phyloP scores from a whole-genome alignment of 306 rosid genomes.

The Amphicarpaea edgeworthii region DNA sequence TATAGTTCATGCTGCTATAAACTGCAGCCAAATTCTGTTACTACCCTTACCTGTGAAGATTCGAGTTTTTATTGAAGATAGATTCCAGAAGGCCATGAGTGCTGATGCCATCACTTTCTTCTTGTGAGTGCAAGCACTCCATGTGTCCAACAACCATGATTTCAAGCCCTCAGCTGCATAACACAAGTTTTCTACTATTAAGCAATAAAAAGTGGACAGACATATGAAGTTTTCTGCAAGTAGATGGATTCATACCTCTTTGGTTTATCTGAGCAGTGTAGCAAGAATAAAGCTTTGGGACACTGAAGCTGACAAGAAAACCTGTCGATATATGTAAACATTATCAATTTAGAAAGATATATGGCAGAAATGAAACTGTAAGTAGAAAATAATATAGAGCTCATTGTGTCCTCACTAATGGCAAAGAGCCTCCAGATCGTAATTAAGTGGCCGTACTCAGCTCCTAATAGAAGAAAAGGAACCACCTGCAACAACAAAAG shows the following conservation, averaged over 20 bases:
- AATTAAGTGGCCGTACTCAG: slow-evolving; percentile 82
- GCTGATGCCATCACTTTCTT: slow-evolving; percentile 65
- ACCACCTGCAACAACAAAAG: slow-evolving; percentile 59
- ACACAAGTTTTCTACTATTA: slow-evolving; percentile 21
- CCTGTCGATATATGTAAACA: slow-evolving; percentile 52
- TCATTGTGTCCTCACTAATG: slow-evolving; percentile 60
- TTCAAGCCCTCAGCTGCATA: slow-evolving; percentile 62
- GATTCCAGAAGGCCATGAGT: slow-evolving; percentile 79
- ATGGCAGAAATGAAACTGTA: neutral
- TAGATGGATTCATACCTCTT: slow-evolving; percentile 56
- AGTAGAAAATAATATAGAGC: neutral
- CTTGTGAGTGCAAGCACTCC: slow-evolving; percentile 87
- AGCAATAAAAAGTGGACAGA: slow-evolving; percentile 26
- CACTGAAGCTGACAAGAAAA: slow-evolving; percentile 72
- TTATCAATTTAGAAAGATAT: slow-evolving; percentile 16
- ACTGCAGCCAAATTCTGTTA: neutral
- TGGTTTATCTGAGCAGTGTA: slow-evolving; percentile 67
- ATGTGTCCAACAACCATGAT: slow-evolving; percentile 66
- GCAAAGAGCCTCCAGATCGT: slow-evolving; percentile 81
- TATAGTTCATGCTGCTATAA: slow-evolving; percentile 20
- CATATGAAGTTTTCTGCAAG: neutral
- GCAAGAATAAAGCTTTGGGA: slow-evolving; percentile 81
- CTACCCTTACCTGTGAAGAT: slow-evolving; percentile 68
- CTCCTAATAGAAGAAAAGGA: slow-evolving; percentile 85
- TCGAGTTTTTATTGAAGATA: slow-evolving; percentile 72